A percentile compares a stretch with the other conserved stretches of the same genome.
Conservation (phyloP, 176 grass and related monocot genomes). For the Phoenix dactylifera region DNA sequence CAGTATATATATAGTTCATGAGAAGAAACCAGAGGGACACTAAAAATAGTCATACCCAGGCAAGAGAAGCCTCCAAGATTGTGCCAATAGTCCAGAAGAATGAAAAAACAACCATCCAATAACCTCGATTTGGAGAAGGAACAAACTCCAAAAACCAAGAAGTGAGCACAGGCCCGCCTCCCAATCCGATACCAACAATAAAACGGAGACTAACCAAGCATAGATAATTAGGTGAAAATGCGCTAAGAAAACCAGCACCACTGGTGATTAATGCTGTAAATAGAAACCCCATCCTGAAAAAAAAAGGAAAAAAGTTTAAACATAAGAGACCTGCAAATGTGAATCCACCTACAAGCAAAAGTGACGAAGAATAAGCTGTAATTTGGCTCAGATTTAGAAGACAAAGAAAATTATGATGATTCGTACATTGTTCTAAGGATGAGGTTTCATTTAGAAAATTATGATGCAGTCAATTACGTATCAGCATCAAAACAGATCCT, state of each 20-base stretch:
- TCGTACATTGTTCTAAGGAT: no score
- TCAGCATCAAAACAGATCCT: no score
- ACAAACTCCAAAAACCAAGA: constrained; percentile 99
- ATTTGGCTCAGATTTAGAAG: no score
- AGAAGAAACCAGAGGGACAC: background rate
- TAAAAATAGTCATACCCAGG: constrained; percentile 56
- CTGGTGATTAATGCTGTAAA: constrained; percentile 91
- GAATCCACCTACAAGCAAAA: no score
- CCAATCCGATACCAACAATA: constrained; percentile 85
- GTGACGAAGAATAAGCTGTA: no score
- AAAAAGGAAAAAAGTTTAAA: constrained; percentile 14
- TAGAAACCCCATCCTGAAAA: constrained; percentile 82
- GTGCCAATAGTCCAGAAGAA: constrained; percentile 97
- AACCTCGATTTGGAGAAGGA: constrained; percentile 81
- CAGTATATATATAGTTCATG: background rate
- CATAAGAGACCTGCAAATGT: background rate
- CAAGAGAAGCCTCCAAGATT: constrained; percentile 89
- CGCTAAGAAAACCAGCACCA: constrained; percentile 61
- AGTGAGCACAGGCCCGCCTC: constrained; percentile 82
- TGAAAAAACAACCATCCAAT: constrained; percentile 89
- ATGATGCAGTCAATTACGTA: no score
- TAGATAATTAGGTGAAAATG: constrained; percentile 79
- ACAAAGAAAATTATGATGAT: no score
- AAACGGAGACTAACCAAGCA: constrained; percentile 62
- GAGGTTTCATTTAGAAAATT: no score